Evolutionary conservation across 768 basidiomycete species (phyloP).

Genomic region (Pisolithus sp.): DNA sequence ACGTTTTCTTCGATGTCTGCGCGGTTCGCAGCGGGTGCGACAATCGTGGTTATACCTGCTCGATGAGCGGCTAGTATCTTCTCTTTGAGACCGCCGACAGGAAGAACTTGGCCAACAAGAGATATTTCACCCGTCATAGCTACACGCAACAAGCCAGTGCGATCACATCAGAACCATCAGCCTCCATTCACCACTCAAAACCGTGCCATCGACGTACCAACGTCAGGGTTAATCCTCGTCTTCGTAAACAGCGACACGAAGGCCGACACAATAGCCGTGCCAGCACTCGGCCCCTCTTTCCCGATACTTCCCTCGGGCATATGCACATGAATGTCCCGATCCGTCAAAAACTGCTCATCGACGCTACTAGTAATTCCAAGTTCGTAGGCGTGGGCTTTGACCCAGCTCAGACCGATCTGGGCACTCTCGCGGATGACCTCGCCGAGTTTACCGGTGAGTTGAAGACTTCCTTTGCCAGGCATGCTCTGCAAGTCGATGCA

Average conservation of each 20-base stretch:
- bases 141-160: constrained; percentile 19
- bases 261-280: constrained; percentile 87
- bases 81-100: constrained; percentile 94
- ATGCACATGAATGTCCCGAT: constrained; percentile 89
- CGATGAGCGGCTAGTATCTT: constrained; percentile 96
- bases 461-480: constrained; percentile 91
- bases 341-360: constrained; percentile 73
- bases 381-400: constrained; percentile 83
- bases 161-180: too few relatives aligned
- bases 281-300: constrained; percentile 95
- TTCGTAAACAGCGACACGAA: constrained; percentile 90
- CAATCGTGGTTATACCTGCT: constrained; percentile 89
- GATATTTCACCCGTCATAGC: constrained; percentile 99
- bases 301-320: constrained; percentile 94
- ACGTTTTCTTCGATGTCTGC: constrained; percentile 98
- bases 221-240: constrained; percentile 77
- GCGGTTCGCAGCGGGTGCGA: constrained; percentile 82
- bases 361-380: constrained; percentile 75
- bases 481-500: constrained; percentile 55
- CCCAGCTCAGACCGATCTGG: constrained; percentile 91
- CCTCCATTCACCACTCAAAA: not conserved
- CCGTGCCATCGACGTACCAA: constrained; percentile 49
- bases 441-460: constrained; percentile 94
- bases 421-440: constrained; percentile 97
- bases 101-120: constrained; percentile 90